These are phyloP conservation scores for Trametes elegans DNA, from an alignment of 768 basidiomycete species.

Conservation along the genomic window DNA sequence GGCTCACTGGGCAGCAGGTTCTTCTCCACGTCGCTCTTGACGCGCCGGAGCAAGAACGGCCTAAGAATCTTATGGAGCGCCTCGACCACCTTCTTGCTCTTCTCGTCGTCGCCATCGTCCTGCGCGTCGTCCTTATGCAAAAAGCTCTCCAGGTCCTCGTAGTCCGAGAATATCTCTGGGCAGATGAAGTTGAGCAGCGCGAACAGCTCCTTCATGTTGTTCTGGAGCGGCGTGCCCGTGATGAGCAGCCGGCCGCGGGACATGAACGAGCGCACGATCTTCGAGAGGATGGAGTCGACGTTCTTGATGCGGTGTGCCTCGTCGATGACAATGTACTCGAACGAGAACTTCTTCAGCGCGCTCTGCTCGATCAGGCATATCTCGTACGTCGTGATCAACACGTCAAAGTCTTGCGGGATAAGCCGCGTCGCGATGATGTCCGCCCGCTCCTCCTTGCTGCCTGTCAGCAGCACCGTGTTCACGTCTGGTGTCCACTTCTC, in stretches of 20 bases:
- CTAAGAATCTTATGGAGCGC: constrained; percentile 95
- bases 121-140: constrained; percentile 81
- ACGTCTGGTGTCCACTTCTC: constrained; percentile 88
- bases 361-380: constrained; percentile 94
- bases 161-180: constrained; percentile 92
- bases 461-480: constrained; percentile 77
- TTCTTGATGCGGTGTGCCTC: constrained; percentile 99
- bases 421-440: constrained; percentile 77
- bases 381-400: constrained; percentile 95
- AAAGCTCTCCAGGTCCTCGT: constrained; percentile 90
- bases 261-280: constrained; percentile 90
- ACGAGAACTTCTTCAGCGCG: constrained; percentile 91
- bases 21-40: constrained; percentile 98
- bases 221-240: constrained; percentile 95
- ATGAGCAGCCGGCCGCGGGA: constrained; percentile 90
- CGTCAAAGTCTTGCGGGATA: constrained; percentile 86
- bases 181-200: constrained; percentile 93
- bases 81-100: constrained; percentile 91
- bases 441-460: constrained; percentile 86
- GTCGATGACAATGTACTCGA: constrained; percentile 98
- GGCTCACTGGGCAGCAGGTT: constrained; percentile 81
- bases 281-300: constrained; percentile 91
- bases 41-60: constrained; percentile 90
- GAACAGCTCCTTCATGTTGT: constrained; percentile 95
- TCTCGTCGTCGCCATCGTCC: constrained; percentile 71